Evolutionary conservation across 805 yeast species (phyloP).

Genomic region (Ogataea nitratoaversa): DNA sequence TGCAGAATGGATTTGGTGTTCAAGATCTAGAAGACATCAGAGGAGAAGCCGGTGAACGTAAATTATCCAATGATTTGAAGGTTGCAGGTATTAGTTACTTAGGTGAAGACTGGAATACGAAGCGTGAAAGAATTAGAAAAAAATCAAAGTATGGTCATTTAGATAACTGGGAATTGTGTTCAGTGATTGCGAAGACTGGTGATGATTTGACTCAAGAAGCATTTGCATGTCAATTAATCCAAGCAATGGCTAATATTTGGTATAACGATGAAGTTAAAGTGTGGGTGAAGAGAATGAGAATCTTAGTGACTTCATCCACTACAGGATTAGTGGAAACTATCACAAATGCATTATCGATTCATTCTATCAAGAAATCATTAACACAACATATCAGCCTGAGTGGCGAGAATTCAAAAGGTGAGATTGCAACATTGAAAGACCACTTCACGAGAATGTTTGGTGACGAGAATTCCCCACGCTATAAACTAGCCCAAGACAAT

Average conservation of each 20-base stretch:
- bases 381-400: slow-evolving; percentile 67
- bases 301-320: slow-evolving; percentile 82
- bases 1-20: slow-evolving; percentile 63
- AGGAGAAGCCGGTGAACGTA: slow-evolving; percentile 85
- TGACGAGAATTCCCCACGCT: slow-evolving; percentile 45
- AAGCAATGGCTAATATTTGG: slow-evolving; percentile 86
- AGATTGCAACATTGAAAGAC: slow-evolving; percentile 68
- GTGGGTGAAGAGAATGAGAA: slow-evolving; percentile 94
- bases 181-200: slow-evolving; percentile 95
- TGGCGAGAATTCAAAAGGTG: slow-evolving; percentile 67
- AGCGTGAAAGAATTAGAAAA: slow-evolving; percentile 73
- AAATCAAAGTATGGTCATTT: slow-evolving; percentile 80
- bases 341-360: slow-evolving; percentile 89
- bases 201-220: slow-evolving; percentile 96
- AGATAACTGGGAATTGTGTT: slow-evolving; percentile 90
- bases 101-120: slow-evolving; percentile 91
- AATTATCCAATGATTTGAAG: slow-evolving; percentile 87
- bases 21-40: slow-evolving; percentile 46
- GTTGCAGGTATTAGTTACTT: slow-evolving; percentile 70
- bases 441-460: slow-evolving; percentile 81
- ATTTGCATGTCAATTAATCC: slow-evolving; percentile 91
- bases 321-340: slow-evolving; percentile 95
- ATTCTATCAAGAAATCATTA: slow-evolving; percentile 88
- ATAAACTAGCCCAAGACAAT: slow-evolving; percentile 73
- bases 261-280: slow-evolving; percentile 58